phyloP scores from a whole-genome alignment of 176 grass and related monocot genomes.

The Aegilops sharonensis region DNA sequence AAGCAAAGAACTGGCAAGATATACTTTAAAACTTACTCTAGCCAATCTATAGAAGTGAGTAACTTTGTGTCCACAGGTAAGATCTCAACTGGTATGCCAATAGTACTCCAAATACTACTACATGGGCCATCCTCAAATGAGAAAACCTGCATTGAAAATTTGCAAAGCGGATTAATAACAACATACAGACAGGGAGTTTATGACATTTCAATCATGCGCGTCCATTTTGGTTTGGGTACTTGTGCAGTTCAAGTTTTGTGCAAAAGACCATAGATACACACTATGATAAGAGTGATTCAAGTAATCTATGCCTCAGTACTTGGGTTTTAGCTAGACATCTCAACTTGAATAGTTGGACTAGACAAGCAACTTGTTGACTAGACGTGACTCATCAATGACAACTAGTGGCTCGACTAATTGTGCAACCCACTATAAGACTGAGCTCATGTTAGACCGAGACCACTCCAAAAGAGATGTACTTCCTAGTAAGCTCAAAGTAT shows the following conservation, averaged over 20 bases:
- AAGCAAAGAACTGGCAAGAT: slow-evolving; percentile 33
- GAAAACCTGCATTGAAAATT: slow-evolving; percentile 73
- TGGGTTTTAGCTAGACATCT: slow-evolving; percentile 1
- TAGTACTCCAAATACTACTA: slow-evolving; percentile 61
- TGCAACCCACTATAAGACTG: not conserved
- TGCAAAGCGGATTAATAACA: not conserved
- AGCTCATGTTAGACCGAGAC: not conserved
- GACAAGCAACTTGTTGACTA: not conserved
- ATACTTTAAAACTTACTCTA: slow-evolving; percentile 75
- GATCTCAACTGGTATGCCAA: slow-evolving; percentile 54
- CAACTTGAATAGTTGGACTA: not conserved
- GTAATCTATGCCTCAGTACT: not conserved
- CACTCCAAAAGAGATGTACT: not conserved
- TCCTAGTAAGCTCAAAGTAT: not conserved
- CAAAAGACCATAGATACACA: not conserved
- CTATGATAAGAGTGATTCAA: not conserved
- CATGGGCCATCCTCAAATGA: slow-evolving; percentile 71
- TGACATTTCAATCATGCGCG: not conserved
- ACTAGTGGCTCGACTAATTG: not conserved
- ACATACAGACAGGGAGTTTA: not conserved
- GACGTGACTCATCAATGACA: not conserved
- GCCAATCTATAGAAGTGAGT: slow-evolving; percentile 69
- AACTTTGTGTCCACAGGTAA: slow-evolving; percentile 33
- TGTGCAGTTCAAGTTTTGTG: not conserved
- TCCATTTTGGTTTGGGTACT: not conserved